Evolutionary conservation across 371 early-diverging fungal species (phyloP), one percentile per base, ranked within the genome.

Genomic region (Saksenaea oblongispora): DNA sequence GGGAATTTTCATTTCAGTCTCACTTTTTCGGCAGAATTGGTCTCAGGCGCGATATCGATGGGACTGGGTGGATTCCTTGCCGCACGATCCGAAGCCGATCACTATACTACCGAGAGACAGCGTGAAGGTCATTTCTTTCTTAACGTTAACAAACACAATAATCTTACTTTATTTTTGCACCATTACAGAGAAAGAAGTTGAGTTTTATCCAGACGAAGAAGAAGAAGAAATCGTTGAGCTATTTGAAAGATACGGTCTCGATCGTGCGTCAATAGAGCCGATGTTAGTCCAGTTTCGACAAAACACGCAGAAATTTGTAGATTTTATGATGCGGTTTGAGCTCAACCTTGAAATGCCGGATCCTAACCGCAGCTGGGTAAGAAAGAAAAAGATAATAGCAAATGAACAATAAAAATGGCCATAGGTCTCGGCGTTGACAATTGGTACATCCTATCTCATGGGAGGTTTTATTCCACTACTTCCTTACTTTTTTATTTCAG

Each of bases 321-420:
- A 91, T 62, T 91, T 91, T 65, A 88, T 90, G 89, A 91, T 91
- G 91, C 74, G 80, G 44, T 89, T 89, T 71, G 89, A 91, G 66
- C 72, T 89, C 9, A 78, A 80, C 42, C 72, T 91, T n/a, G 89
- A 89, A 67, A 76, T 80, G 65, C 91, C 90, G 22, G 82, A 85
- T 60, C 72, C 80, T 10, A 81, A 80, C 44, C 71, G 87, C 41
- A 75, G 84, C 41, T 87, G 85, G 89, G 85, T 87, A 75, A 78
- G 41, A 35, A n/a, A 13, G 18, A 24, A 24, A 13, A 37, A 17
- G 27, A 58, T 39, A 9, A 15, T 22, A 35, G 4, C 24, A 13
- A 34, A 0, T 34, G 34, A 11, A 53, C 18, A 34, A 10, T n/a
- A 28, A 31, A 31, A 31, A 31, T 42, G 14, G 36, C 67, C 36